Evolutionary conservation across 331 rosid genomes (phyloP).

Genomic region (Dryas integrifolia): DNA sequence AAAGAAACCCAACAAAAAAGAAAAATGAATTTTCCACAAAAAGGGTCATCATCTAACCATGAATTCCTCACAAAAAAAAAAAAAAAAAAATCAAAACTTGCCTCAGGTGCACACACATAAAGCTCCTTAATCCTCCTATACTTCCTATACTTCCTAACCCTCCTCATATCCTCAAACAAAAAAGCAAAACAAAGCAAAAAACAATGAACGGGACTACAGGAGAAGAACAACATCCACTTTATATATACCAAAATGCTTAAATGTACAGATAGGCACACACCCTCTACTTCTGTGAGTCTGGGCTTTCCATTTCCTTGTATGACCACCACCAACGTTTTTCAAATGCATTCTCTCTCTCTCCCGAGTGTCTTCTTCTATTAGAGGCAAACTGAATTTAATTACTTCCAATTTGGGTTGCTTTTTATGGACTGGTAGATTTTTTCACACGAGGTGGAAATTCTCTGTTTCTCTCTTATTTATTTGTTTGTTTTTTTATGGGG

Average conservation of each 20-base stretch:
- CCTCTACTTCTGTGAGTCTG: background rate
- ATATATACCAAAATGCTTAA: background rate
- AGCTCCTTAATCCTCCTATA: conserved; percentile 6
- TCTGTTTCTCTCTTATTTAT: background rate
- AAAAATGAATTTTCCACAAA: background rate
- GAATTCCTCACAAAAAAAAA: background rate
- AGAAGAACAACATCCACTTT: background rate
- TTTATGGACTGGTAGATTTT: background rate
- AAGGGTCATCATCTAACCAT: background rate
- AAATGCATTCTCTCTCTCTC: no score
- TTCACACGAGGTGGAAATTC: background rate
- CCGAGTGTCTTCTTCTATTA: background rate
- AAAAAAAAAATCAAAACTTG: background rate
- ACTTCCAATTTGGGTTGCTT: background rate
- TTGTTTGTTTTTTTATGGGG: no score
- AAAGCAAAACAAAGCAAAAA: background rate
- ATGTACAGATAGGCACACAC: background rate
- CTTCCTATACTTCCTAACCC: background rate
- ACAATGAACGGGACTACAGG: background rate
- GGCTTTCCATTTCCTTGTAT: background rate
- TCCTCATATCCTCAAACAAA: background rate
- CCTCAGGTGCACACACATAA: conserved; percentile 2
- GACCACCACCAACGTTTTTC: background rate
- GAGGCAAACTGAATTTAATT: background rate
- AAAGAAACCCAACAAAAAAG: background rate